Evolutionary conservation across 164 flowering plant species (phyloP).

Genomic region (Piper longum): DNA sequence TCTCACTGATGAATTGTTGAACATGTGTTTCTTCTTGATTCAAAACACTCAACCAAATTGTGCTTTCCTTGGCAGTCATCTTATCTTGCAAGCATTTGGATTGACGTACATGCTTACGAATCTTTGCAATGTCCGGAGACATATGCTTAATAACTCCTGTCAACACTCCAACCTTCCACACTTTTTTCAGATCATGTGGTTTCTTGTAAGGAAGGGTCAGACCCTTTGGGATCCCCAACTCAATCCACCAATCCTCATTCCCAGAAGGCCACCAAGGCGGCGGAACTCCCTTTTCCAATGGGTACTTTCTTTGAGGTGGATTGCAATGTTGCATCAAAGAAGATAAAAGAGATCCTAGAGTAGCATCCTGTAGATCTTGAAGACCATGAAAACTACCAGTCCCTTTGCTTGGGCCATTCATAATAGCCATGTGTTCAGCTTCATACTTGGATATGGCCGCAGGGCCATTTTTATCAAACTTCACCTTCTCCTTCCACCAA

Average conservation of each 20-base stretch:
- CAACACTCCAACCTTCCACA: constrained; percentile 38
- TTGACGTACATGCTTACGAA: constrained; percentile 52
- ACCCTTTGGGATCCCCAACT: constrained; percentile 17
- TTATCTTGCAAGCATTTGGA: constrained; percentile 78
- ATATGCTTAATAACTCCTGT: constrained; percentile 80
- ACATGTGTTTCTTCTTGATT: constrained; percentile 46
- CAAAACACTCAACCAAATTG: constrained; percentile 66
- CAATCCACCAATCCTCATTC: constrained; percentile 26
- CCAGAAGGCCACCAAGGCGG: constrained; percentile 42
- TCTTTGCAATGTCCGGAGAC: constrained; percentile 85
- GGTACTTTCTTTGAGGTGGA: constrained; percentile 29
- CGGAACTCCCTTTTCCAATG: constrained; percentile 27
- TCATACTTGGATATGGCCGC: constrained; percentile 49
- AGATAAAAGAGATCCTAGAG: constrained; percentile 28
- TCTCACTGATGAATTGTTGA: constrained; percentile 42
- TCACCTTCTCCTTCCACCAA: constrained; percentile 67
- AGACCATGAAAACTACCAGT: constrained; percentile 12
- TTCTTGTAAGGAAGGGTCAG: constrained; percentile 29
- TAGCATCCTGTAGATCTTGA: constrained; percentile 26
- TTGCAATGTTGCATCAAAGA: constrained; percentile 33
- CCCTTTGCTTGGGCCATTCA: constrained; percentile 9
- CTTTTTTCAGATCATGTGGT: constrained; percentile 38
- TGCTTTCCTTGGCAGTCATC: constrained; percentile 80
- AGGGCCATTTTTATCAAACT: constrained; percentile 56
- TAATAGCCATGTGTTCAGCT: constrained; percentile 13